Conservation (phyloP, 108 stramenopile species). For the Cylindrotheca fusiformis region DNA sequence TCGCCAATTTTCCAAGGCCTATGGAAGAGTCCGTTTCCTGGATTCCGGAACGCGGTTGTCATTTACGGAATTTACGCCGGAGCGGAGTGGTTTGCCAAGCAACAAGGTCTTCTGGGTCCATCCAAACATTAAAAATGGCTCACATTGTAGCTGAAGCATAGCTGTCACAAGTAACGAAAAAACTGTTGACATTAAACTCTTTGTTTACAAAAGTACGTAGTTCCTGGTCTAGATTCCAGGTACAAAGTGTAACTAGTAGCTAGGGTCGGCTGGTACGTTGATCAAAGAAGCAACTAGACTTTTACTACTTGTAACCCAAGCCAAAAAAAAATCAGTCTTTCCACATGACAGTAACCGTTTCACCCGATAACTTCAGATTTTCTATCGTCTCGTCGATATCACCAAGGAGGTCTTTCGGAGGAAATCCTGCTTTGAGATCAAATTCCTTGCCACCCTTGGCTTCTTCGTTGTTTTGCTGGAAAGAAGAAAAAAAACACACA, state of each 20-base stretch:
- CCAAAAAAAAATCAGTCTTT: constrained; percentile 33
- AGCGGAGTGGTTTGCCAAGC: constrained; percentile 60
- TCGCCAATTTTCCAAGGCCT: constrained; percentile 75
- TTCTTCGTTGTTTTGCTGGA: constrained; percentile 57
- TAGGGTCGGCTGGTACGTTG: too few species aligned
- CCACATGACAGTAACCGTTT: constrained; percentile 74
- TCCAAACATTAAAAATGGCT: too few species aligned
- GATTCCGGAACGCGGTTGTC: constrained; percentile 77
- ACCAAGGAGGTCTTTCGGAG: constrained; percentile 67
- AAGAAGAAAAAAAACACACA: constrained; percentile 7
- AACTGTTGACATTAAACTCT: too few species aligned
- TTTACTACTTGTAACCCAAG: too few species aligned
- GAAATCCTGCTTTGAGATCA: constrained; percentile 76
- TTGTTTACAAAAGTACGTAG: too few species aligned
- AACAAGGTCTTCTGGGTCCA: background rate
- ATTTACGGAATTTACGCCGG: constrained; percentile 72
- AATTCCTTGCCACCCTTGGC: constrained; percentile 65
- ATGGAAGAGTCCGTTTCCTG: constrained; percentile 82
- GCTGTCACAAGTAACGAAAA: too few species aligned
- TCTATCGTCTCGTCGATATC: constrained; percentile 64
- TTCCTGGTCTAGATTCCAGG: too few species aligned
- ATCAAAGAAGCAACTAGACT: too few species aligned
- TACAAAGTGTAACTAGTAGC: too few species aligned
- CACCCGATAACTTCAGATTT: constrained; percentile 55
- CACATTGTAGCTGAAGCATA: too few species aligned